A percentile compares a stretch with the other conserved stretches of the same genome.
phyloP scores from a whole-genome alignment of 2,329 filamentous ascomycete genomes.

The Aspergillaceae sp. region DNA sequence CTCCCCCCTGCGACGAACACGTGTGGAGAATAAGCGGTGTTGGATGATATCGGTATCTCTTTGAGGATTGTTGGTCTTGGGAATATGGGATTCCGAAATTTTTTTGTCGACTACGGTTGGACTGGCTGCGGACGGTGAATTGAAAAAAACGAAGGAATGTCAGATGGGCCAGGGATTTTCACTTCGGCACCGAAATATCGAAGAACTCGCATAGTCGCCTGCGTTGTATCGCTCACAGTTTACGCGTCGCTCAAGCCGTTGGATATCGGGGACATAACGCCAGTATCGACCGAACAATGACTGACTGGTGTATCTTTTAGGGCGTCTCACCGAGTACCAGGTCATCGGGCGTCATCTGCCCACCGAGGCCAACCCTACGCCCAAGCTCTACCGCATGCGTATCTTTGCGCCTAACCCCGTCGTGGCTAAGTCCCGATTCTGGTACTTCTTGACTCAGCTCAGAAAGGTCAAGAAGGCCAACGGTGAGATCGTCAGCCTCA shows the following conservation, averaged over 20 bases:
- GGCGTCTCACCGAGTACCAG: slow-evolving; percentile 99
- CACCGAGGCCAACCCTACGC: slow-evolving; percentile 91
- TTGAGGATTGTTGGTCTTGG: background rate
- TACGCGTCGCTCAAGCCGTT: slow-evolving; percentile 7
- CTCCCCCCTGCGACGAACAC: slow-evolving; percentile 12
- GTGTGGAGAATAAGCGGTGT: slow-evolving; percentile 14
- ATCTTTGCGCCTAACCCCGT: slow-evolving; percentile 98
- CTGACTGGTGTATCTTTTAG: slow-evolving; percentile 46
- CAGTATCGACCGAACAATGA: slow-evolving; percentile 11
- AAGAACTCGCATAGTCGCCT: slow-evolving; percentile 5
- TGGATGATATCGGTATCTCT: background rate
- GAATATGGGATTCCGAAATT: background rate
- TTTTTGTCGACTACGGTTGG: background rate
- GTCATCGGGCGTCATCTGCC: slow-evolving; percentile 99
- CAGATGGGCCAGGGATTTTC: slow-evolving; percentile 4
- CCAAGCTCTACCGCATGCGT: slow-evolving; percentile 99
- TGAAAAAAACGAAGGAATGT: slow-evolving; percentile 2
- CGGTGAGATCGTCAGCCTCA: slow-evolving; percentile 96
- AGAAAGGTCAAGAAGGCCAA: slow-evolving; percentile 99
- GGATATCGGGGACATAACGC: slow-evolving; percentile 1
- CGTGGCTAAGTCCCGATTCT: slow-evolving; percentile 99
- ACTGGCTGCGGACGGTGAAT: background rate
- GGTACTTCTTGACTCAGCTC: slow-evolving; percentile 99
- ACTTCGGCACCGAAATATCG: slow-evolving; percentile 4
- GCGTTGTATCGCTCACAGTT: slow-evolving; percentile 10